Evolutionary conservation across 1,139 yeast species (phyloP).

Genomic region (Hansenula anomala): DNA sequence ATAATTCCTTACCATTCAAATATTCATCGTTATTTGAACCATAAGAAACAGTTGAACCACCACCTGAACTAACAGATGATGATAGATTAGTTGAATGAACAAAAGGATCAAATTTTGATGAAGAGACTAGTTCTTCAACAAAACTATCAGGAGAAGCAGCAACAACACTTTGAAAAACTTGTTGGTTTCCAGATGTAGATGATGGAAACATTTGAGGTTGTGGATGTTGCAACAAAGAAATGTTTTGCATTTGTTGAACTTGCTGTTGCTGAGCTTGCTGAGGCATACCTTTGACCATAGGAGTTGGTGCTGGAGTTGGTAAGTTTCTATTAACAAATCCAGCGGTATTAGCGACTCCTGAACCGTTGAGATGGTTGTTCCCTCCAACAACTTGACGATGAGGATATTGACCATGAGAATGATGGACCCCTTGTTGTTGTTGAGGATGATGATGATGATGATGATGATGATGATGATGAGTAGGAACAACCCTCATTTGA

Average conservation of each 20-base stretch:
- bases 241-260: not conserved
- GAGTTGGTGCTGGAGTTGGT: not conserved
- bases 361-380: no score
- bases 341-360: no score
- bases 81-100: slow-evolving; percentile 13
- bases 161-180: slow-evolving; percentile 1
- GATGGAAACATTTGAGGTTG: slow-evolving; percentile 1
- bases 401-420: not conserved
- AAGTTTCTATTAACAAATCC: not conserved
- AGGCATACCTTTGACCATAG: not conserved
- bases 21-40: slow-evolving; percentile 7
- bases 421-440: not conserved
- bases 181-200: not conserved
- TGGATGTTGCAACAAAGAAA: not conserved
- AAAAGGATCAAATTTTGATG: slow-evolving; percentile 5
- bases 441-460: slow-evolving; percentile 1
- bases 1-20: slow-evolving; percentile 1
- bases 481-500: not conserved
- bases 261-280: slow-evolving; percentile 2
- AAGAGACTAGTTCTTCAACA: slow-evolving; percentile 8
- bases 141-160: slow-evolving; percentile 16
- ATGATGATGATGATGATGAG: not conserved
- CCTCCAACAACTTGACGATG: not conserved
- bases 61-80: slow-evolving; percentile 20
- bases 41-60: slow-evolving; percentile 14